Evolutionary conservation across 352 stramenopile species (phyloP), one percentile per base, ranked within the genome.

Genomic region (Globisporangium solare): DNA sequence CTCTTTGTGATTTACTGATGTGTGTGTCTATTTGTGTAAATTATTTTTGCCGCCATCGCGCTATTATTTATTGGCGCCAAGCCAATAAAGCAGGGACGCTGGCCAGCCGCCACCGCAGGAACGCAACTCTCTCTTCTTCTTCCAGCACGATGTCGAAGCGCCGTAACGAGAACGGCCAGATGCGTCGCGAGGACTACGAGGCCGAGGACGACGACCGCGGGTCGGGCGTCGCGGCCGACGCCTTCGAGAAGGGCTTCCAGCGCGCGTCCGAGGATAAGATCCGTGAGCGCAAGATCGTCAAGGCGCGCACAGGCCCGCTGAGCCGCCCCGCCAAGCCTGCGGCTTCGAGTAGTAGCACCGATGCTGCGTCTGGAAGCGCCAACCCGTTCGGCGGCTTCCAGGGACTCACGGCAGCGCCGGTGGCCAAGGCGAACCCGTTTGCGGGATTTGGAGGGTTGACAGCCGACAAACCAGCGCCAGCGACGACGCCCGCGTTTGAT

Each of bases 141-240:
- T 40, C 50, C 52, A 27, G 24, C 24, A 27, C 2, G 39, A 89
- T 92, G 80, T 76, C 79, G 8, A 95, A 95, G 82, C 85, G 85
- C 59, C 83, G 79, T 31, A 95, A 76, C 61, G 85, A 93, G 64
- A 88, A 89, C 59, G 80, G 77, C 8, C 85, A 95, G 68, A 86
- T 92, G 73, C 81, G 85, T 61, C 83, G 83, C 35, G 85, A 95
- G 61, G 83, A 95, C 39, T 93, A 88, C 70, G 85, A 93, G 51
- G 78, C 77, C 10, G 63, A 64, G 12, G 72, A 86, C 43, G 67
- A 71, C 46, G 51, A 67, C 53, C 52, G 40, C 43, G 50, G 46
- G 45, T 58, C 77, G 20, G 68, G 66, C n/a, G 60, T 73, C 27
- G 59, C 56, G 40, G 60, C 62, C 40, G 67, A 81, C 54, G 74